Evolutionary conservation across 345 rosid genomes (phyloP).

Genomic region (Geranium rotundifolium): DNA sequence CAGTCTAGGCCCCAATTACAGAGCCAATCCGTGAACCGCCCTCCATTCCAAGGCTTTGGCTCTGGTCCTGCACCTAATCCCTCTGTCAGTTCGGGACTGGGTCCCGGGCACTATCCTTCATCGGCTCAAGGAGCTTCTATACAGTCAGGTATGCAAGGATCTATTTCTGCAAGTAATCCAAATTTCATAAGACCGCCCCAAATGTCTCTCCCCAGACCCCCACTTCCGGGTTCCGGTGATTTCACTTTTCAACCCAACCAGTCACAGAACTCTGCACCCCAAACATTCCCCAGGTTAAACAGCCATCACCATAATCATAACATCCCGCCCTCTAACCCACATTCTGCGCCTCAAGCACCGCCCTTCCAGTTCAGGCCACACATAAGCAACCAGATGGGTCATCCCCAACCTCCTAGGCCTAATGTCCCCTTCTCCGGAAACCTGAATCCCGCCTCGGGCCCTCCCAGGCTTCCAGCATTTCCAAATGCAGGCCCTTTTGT

Average conservation of each 20-base stretch:
- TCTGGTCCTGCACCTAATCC: slow-evolving; percentile 16
- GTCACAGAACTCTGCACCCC: slow-evolving; percentile 23
- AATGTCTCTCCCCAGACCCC: slow-evolving; percentile 20
- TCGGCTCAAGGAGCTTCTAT: slow-evolving; percentile 15
- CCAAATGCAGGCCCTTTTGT: slow-evolving; percentile 24
- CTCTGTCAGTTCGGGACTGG: slow-evolving; percentile 11
- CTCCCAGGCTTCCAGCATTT: slow-evolving; percentile 33
- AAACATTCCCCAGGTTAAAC: slow-evolving; percentile 30
- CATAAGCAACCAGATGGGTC: slow-evolving; percentile 38
- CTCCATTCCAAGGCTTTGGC: slow-evolving; percentile 19
- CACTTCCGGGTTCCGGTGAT: slow-evolving; percentile 37
- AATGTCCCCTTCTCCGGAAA: slow-evolving; percentile 15
- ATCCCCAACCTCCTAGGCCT: slow-evolving; percentile 14
- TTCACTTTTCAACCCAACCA: slow-evolving; percentile 49
- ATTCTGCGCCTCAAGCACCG: slow-evolving; percentile 24
- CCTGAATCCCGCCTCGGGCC: slow-evolving; percentile 16
- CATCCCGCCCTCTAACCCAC: slow-evolving; percentile 23
- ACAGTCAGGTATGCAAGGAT: slow-evolving; percentile 16
- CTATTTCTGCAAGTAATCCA: slow-evolving; percentile 19
- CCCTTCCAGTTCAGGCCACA: slow-evolving; percentile 33
- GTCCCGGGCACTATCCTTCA: slow-evolving; percentile 11
- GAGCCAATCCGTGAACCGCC: slow-evolving; percentile 22
- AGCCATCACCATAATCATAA: slow-evolving; percentile 17
- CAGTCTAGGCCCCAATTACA: slow-evolving; percentile 19
- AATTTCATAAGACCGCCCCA: slow-evolving; percentile 31